Evolutionary conservation across 495 filamentous ascomycete species (phyloP), one percentile per base, ranked within the genome.

Genomic region (Alectoria sarmentosa): DNA sequence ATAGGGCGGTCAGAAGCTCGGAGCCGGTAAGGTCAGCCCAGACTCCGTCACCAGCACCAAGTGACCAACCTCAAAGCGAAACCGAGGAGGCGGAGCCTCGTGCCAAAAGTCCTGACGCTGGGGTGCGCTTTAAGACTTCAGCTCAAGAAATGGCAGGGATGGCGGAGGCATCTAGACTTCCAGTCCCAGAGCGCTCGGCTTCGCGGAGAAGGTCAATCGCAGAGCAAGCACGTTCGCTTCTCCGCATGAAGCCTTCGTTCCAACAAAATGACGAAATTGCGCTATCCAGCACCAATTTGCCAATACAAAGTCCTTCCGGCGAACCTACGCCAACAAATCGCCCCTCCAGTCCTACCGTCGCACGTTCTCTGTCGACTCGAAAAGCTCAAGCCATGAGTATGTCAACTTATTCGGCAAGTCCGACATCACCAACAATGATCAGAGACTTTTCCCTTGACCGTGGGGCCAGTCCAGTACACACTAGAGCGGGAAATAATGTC

Each of bases 391-490:
- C 65, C 8, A 62, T 67, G 67, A 71, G 67, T 59, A 63, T 69
- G 54, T 69, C 69, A 19, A 65, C 65, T 7, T 65, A 71, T 64
- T 67, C 67, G 15, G 55, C 58, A 42, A 71, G 67, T 58, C 65
- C 69, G 3, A 62, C 67, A 9, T 58, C 63, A 17, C 60, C 64
- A 26, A 46, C 41, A 11, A 70, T 59, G 63, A 30, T 46, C 37
- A 57, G 37, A 3, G 61, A 65, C n/a, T 60, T 34, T 19, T 49
- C 64, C 19, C 30, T 36, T 3, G 41, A 62, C 21, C 68, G 60
- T 32, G 55, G 67, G 54, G 19, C 52, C 8, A 70, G 66, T 57
- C 68, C 68, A 28, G 26, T 60, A 0, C 56, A 59, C 23, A 48
- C 61, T 9, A 44, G 48, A 28, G 61, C 58, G 17, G 61, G 64